A percentile compares a stretch with the other conserved stretches of the same genome.
These are phyloP conservation scores for Penicillium goetzii DNA, from an alignment of 495 filamentous ascomycete species.

Conservation along the genomic window DNA sequence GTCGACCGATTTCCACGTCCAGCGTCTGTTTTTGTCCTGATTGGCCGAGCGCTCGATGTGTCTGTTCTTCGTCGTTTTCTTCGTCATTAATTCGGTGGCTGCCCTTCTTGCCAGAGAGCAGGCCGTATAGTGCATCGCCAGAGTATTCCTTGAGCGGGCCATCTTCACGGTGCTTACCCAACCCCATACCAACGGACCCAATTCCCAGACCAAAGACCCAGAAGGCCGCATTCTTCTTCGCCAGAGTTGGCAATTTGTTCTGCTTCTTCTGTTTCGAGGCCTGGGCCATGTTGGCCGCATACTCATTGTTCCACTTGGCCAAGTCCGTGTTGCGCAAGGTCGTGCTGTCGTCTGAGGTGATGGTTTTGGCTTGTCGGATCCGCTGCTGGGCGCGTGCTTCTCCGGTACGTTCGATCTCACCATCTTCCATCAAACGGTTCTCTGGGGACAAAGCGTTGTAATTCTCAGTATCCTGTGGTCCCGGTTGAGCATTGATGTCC, in stretches of 20 bases:
- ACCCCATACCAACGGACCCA: constrained; percentile 57
- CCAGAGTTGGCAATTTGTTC: constrained; percentile 41
- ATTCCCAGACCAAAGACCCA: constrained; percentile 59
- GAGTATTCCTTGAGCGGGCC: constrained; percentile 58
- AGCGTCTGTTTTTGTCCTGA: constrained; percentile 41
- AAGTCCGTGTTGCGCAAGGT: constrained; percentile 57
- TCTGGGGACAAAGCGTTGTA: not conserved
- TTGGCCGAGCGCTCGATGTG: constrained; percentile 50
- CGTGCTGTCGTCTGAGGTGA: constrained; percentile 37
- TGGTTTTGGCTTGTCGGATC: constrained; percentile 1
- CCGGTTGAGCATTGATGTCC: not conserved
- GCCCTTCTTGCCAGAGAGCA: constrained; percentile 51
- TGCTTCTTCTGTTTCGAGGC: constrained; percentile 48
- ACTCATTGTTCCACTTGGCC: constrained; percentile 61
- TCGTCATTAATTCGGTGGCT: constrained; percentile 35
- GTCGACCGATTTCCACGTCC: constrained; percentile 64
- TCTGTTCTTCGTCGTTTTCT: constrained; percentile 39
- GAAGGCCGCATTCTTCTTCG: constrained; percentile 60
- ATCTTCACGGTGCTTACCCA: constrained; percentile 41
- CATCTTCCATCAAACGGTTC: not conserved
- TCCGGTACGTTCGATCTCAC: not conserved
- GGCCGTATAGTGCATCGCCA: constrained; percentile 55
- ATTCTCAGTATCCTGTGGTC: not conserved
- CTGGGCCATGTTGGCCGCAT: constrained; percentile 56
- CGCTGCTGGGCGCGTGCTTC: constrained; percentile 13